Conservation (phyloP, 257 asterid genomes). For the Prunella vulgaris region DNA sequence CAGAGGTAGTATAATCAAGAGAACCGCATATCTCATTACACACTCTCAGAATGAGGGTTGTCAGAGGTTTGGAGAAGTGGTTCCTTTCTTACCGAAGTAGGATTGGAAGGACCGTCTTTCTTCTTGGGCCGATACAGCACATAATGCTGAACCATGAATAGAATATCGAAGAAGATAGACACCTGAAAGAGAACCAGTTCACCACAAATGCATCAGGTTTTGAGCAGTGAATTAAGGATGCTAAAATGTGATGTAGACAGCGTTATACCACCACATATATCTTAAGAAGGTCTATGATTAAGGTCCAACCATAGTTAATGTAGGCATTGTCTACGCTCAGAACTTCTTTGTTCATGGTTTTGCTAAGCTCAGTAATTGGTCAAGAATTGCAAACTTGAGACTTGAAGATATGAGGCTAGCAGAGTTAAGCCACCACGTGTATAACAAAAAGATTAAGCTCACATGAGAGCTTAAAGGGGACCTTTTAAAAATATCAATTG, state of each 20-base stretch:
- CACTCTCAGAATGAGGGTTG: conserved; percentile 28
- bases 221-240: no score
- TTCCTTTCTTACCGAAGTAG: conserved; percentile 48
- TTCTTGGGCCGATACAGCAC: conserved; percentile 52
- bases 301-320: not conserved
- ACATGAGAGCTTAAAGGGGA: not conserved
- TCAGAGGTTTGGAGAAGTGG: conserved; percentile 46
- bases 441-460: not conserved
- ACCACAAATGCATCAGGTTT: not conserved
- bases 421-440: not conserved
- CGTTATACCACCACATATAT: no score
- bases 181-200: conserved; percentile 41
- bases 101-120: conserved; percentile 14
- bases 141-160: conserved; percentile 83
- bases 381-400: not conserved
- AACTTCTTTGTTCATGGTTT: not conserved
- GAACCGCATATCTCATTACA: conserved; percentile 20
- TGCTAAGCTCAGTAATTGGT: not conserved
- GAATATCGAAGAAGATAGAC: conserved; percentile 68
- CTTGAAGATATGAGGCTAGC: not conserved
- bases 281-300: not conserved
- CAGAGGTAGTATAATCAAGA: not conserved
- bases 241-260: no score
- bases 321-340: not conserved
- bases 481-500: not conserved